phyloP scores from a whole-genome alignment of 768 basidiomycete genomes.

The Cystobasidiopsis lactophilus region DNA sequence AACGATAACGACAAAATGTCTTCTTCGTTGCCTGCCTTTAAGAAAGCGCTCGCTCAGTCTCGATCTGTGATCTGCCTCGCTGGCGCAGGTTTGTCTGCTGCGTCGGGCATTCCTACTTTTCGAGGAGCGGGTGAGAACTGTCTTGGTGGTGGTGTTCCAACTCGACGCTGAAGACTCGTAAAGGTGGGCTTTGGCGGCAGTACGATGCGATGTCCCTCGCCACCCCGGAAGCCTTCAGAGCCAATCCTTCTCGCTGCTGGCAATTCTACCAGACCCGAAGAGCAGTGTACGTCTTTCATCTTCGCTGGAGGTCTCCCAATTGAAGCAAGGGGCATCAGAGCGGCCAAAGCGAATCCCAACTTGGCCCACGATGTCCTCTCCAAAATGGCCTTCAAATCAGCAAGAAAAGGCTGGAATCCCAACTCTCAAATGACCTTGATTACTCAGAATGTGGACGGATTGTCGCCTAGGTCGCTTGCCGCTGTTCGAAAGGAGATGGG shows the following conservation, averaged over 20 bases:
- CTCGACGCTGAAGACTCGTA: no score
- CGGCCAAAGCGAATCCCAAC: constrained; percentile 33
- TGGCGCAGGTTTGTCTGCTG: constrained; percentile 6
- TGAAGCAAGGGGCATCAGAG: constrained; percentile 24
- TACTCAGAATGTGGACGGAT: constrained; percentile 17
- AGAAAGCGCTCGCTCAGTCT: background rate
- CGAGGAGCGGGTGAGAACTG: constrained; percentile 2
- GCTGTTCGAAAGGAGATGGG: background rate
- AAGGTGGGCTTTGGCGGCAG: constrained; percentile 8
- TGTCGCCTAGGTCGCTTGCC: constrained; percentile 9
- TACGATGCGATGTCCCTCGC: constrained; percentile 10
- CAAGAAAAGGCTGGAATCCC: constrained; percentile 22
- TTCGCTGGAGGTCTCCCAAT: background rate
- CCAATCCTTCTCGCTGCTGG: constrained; percentile 7
- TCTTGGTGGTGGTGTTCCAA: background rate
- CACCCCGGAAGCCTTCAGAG: constrained; percentile 10
- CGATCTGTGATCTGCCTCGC: background rate
- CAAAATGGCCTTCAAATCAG: constrained; percentile 21
- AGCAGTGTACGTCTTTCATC: constrained; percentile 23
- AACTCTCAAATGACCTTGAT: constrained; percentile 15
- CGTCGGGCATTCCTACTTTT: constrained; percentile 9
- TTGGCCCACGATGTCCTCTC: constrained; percentile 37
- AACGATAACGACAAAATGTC: no score
- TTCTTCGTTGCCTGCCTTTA: background rate
- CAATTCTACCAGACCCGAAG: constrained; percentile 44